phyloP scores from a whole-genome alignment of 1,284 basidiomycete genomes.

The Cryptococcus sp. region DNA sequence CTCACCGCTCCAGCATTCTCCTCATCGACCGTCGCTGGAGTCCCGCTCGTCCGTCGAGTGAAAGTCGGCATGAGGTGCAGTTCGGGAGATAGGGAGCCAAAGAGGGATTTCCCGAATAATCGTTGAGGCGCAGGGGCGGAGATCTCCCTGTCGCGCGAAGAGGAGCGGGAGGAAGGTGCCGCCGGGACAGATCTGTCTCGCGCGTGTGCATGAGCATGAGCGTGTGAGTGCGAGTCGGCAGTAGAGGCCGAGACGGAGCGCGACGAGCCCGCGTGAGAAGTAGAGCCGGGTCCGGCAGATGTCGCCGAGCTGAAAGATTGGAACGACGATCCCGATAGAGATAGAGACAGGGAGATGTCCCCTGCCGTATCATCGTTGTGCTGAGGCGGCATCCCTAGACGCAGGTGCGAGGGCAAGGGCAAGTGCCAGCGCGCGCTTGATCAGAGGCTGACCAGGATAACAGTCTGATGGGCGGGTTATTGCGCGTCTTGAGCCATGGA shows the following conservation, averaged over 20 bases:
- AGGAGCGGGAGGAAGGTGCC: neutral
- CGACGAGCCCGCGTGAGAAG: too few species aligned
- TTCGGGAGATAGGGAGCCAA: neutral
- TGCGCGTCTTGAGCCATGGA: too few species aligned
- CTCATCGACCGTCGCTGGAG: neutral
- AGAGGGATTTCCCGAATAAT: conserved; percentile 19
- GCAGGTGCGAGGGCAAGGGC: too few species aligned
- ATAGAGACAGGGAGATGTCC: conserved; percentile 18
- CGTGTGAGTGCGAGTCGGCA: too few species aligned
- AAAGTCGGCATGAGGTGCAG: neutral
- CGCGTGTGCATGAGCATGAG: too few species aligned
- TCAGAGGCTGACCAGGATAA: too few species aligned
- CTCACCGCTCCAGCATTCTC: neutral
- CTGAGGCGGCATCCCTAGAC: neutral
- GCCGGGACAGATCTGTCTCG: neutral
- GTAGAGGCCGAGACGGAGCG: too few species aligned
- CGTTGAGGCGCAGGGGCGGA: conserved; percentile 17
- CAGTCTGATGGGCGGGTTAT: too few species aligned
- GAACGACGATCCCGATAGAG: conserved; percentile 5
- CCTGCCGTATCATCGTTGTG: conserved; percentile 17
- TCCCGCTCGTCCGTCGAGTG: neutral
- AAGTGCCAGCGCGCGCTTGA: too few species aligned
- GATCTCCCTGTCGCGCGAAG: conserved; percentile 15
- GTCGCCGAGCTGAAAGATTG: too few species aligned
- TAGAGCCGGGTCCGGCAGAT: too few species aligned